phyloP scores from a whole-genome alignment of 306 rosid genomes.

The Herpetospermum pedunculosum region DNA sequence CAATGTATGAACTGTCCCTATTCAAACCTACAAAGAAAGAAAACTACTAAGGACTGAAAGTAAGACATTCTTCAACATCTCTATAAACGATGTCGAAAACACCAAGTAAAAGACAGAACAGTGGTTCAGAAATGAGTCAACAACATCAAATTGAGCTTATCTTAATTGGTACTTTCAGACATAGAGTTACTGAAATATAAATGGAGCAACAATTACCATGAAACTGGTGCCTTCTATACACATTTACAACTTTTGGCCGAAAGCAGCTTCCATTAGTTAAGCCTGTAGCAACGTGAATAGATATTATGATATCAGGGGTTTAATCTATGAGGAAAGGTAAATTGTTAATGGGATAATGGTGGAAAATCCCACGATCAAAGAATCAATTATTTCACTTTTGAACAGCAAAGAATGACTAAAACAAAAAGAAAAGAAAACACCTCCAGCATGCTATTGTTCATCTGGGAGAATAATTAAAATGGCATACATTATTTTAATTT shows the following conservation, averaged over 20 bases:
- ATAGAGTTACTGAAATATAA: background rate
- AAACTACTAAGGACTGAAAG: background rate
- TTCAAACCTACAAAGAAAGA: constrained; percentile 31
- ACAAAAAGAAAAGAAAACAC: background rate
- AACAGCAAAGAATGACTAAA: background rate
- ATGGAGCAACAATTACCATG: constrained; percentile 18
- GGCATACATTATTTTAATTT: background rate
- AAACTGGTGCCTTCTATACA: constrained; percentile 14
- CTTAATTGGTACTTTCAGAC: background rate
- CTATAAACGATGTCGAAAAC: background rate
- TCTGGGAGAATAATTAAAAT: background rate
- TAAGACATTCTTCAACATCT: constrained; percentile 1
- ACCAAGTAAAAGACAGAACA: background rate
- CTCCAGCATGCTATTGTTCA: background rate
- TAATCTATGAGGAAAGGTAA: background rate
- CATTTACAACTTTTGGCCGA: constrained; percentile 23
- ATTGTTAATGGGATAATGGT: background rate
- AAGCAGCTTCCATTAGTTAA: constrained; percentile 29
- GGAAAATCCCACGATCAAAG: background rate
- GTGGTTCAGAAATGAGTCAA: background rate
- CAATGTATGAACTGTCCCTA: constrained; percentile 21
- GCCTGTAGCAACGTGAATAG: constrained; percentile 20
- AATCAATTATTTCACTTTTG: background rate
- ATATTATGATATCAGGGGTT: background rate
- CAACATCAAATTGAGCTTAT: background rate